Percentiles rank a stretch among this genome's conserved stretches.
These are phyloP conservation scores for Chenopodium album DNA, from an alignment of 148 eudicot genomes.

Conservation along the genomic window DNA sequence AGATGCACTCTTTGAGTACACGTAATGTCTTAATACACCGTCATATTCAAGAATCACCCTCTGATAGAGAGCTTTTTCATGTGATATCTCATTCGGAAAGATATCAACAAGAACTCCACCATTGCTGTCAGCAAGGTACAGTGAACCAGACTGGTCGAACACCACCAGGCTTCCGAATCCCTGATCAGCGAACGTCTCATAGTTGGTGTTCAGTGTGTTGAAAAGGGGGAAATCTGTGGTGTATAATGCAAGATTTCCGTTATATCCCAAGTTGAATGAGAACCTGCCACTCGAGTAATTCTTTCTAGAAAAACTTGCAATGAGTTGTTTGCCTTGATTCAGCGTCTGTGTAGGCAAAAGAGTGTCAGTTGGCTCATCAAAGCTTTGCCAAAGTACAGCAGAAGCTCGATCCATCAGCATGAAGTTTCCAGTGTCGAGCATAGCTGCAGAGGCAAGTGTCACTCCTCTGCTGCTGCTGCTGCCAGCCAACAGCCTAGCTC, in stretches of 20 bases:
- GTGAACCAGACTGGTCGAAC: constrained; percentile 27
- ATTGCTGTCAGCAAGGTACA: constrained; percentile 18
- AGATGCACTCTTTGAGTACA: constrained; percentile 12
- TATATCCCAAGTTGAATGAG: constrained; percentile 4
- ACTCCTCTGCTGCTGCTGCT: background rate
- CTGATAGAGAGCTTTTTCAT: constrained; percentile 19
- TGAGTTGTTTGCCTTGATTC: constrained; percentile 15
- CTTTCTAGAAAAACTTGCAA: constrained; percentile 20
- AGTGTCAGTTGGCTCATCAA: constrained; percentile 30
- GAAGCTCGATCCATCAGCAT: constrained; percentile 19
- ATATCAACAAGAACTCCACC: background rate
- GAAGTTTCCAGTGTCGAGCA: constrained; percentile 35
- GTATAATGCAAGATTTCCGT: constrained; percentile 28
- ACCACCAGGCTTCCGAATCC: constrained; percentile 20
- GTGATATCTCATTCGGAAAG: background rate
- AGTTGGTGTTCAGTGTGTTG: constrained; percentile 1
- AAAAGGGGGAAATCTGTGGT: constrained; percentile 27
- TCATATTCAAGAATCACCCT: constrained; percentile 36
- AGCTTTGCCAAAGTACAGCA: background rate
- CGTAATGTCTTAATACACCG: constrained; percentile 38
- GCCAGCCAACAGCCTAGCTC: background rate
- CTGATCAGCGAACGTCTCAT: background rate
- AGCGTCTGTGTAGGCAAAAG: constrained; percentile 31
- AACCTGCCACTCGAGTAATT: constrained; percentile 35
- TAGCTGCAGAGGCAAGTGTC: constrained; percentile 22